Evolutionary conservation across 208 protist species (phyloP).

Genomic region (Trichomonas gallinae): DNA sequence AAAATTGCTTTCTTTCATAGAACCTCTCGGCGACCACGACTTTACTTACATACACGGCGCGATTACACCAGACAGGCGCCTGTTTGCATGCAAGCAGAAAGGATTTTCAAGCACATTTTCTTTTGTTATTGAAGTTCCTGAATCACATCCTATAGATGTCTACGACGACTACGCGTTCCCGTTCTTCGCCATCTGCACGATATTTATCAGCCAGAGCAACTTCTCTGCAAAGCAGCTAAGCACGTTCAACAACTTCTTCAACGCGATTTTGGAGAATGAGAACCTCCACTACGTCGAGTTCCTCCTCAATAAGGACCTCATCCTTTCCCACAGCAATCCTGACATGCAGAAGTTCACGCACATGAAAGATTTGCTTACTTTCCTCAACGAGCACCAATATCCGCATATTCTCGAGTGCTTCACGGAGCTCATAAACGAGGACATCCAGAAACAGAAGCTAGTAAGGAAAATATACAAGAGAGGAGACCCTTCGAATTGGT

Average conservation of each 20-base stretch:
- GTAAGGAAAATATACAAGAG: not conserved
- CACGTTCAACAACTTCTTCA: not conserved
- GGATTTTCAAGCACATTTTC: not conserved
- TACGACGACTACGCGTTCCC: not conserved
- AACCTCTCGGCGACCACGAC: not conserved
- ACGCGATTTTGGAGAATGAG: not conserved
- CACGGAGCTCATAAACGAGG: not conserved
- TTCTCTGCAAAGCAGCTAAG: not conserved
- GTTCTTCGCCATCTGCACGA: not conserved
- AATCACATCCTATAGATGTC: not conserved
- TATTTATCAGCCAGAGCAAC: not conserved
- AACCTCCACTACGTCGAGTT: not conserved
- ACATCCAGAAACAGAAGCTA: not conserved
- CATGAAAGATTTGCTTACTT: not conserved
- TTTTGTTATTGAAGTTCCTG: not conserved
- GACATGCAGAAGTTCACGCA: not conserved
- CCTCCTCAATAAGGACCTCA: not conserved
- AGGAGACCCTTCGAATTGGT: not conserved
- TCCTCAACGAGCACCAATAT: not conserved
- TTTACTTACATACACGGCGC: not conserved
- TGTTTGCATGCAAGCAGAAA: not conserved
- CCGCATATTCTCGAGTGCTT: not conserved
- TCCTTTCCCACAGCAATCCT: not conserved
- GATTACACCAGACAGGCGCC: not conserved
- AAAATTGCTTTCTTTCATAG: not conserved